Evolutionary conservation across 1,284 basidiomycete genomes (phyloP).

Genomic region (Hymenochaete sp.): DNA sequence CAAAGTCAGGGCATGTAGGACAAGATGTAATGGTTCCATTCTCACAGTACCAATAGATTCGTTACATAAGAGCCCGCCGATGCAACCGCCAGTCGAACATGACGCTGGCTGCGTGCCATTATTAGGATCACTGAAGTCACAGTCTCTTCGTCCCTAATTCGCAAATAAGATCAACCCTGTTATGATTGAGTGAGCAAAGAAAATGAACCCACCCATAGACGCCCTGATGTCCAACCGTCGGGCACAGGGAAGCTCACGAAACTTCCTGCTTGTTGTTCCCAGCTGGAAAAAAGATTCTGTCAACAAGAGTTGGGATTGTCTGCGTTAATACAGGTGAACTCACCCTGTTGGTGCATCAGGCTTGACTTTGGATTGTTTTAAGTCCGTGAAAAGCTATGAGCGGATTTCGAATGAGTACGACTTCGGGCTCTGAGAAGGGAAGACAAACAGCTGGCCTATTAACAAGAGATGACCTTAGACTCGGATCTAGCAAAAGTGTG

Average conservation of each 20-base stretch:
- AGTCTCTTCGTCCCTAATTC: slow-evolving; percentile 39
- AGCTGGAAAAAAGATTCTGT: slow-evolving; percentile 14
- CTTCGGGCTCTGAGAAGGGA: neutral
- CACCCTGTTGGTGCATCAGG: slow-evolving; percentile 17
- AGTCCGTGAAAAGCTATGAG: slow-evolving; percentile 21
- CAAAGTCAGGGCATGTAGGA: neutral
- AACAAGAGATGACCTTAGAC: neutral
- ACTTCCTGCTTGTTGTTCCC: slow-evolving; percentile 21
- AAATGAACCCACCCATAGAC: slow-evolving; percentile 23
- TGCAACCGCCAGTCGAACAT: slow-evolving; percentile 38
- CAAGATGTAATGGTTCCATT: neutral
- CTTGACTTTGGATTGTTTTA: slow-evolving; percentile 18
- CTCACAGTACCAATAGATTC: slow-evolving; percentile 15
- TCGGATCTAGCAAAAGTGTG: neutral
- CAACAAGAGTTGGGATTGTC: neutral
- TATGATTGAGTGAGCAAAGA: neutral
- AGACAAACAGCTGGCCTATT: slow-evolving; percentile 10
- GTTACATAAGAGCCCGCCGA: slow-evolving; percentile 39
- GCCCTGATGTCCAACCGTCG: slow-evolving; percentile 26
- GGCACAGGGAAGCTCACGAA: slow-evolving; percentile 22
- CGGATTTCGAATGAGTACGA: slow-evolving; percentile 3
- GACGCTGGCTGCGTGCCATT: slow-evolving; percentile 36
- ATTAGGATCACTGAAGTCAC: slow-evolving; percentile 33
- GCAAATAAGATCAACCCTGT: too few relatives aligned
- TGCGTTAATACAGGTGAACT: neutral